These are phyloP conservation scores for Aspergillus flavus DNA, from an alignment of 2,329 filamentous ascomycete species.

Conservation along the genomic window DNA sequence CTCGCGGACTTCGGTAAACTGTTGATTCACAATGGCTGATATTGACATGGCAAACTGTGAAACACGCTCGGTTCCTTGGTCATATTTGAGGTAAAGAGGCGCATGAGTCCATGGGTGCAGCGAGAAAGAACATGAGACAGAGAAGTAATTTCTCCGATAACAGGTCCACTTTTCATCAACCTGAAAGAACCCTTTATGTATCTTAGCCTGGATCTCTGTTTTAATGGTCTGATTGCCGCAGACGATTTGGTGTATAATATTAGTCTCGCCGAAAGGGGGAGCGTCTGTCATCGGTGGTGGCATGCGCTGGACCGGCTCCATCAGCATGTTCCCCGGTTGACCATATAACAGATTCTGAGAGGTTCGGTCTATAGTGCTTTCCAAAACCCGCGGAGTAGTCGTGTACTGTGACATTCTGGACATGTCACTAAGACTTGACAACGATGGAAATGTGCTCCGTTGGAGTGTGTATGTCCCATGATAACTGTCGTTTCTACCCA, in stretches of 20 bases:
- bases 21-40: slow-evolving; percentile 77
- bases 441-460: slow-evolving; percentile 33
- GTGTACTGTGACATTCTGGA: slow-evolving; percentile 37
- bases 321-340: slow-evolving; percentile 24
- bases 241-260: slow-evolving; percentile 37
- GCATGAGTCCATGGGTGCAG: slow-evolving; percentile 63
- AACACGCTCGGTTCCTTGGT: slow-evolving; percentile 58
- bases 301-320: slow-evolving; percentile 31
- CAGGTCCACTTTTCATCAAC: slow-evolving; percentile 86
- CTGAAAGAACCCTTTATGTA: slow-evolving; percentile 88
- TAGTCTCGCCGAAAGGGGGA: slow-evolving; percentile 48
- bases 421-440: slow-evolving; percentile 36
- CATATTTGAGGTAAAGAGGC: slow-evolving; percentile 61
- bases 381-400: slow-evolving; percentile 35
- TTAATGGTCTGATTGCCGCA: slow-evolving; percentile 56
- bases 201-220: slow-evolving; percentile 74
- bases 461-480: slow-evolving; percentile 37
- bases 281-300: slow-evolving; percentile 38
- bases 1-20: slow-evolving; percentile 74
- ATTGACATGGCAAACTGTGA: slow-evolving; percentile 80
- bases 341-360: slow-evolving; percentile 34
- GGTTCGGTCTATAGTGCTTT: slow-evolving; percentile 33
- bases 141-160: slow-evolving; percentile 89
- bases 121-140: slow-evolving; percentile 77
- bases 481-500: slow-evolving; percentile 45